These are phyloP conservation scores for Pseudocercospora vitis DNA, from an alignment of 2,329 filamentous ascomycete species.

Conservation along the genomic window DNA sequence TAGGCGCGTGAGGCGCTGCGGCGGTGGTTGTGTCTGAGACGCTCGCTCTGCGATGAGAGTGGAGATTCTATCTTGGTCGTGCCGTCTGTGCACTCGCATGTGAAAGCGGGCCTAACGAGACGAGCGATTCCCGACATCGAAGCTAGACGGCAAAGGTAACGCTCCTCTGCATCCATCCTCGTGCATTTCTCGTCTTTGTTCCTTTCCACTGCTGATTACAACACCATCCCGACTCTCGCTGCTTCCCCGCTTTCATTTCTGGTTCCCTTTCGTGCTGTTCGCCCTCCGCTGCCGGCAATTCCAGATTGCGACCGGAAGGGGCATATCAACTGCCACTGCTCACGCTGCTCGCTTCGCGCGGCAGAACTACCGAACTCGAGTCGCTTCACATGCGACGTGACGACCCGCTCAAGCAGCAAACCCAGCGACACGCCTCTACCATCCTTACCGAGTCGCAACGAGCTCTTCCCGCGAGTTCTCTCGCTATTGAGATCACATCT, in stretches of 20 bases:
- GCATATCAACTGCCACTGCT: not conserved
- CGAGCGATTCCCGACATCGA: slow-evolving; percentile 13
- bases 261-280: not conserved
- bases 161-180: slow-evolving; percentile 8
- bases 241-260: slow-evolving; percentile 4
- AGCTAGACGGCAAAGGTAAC: slow-evolving; percentile 12
- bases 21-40: not conserved
- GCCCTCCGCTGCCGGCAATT: slow-evolving; percentile 1
- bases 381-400: slow-evolving; percentile 21
- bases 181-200: slow-evolving; percentile 6
- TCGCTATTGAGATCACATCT: not conserved
- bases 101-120: slow-evolving; percentile 16
- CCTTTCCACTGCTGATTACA: slow-evolving; percentile 7
- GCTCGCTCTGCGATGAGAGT: slow-evolving; percentile 4
- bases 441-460: slow-evolving; percentile 11
- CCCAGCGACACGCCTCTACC: slow-evolving; percentile 4
- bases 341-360: slow-evolving; percentile 8
- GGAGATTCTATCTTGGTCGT: slow-evolving; percentile 5
- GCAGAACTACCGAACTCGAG: slow-evolving; percentile 16
- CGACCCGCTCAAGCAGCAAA: slow-evolving; percentile 16
- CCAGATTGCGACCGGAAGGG: slow-evolving; percentile 4
- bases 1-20: not conserved
- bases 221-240: slow-evolving; percentile 7
- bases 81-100: slow-evolving; percentile 15
- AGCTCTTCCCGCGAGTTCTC: not conserved